A percentile compares a stretch with the other conserved stretches of the same genome.
Evolutionary conservation across 1,139 yeast species (phyloP).

Genomic region (Hansenula sp.): DNA sequence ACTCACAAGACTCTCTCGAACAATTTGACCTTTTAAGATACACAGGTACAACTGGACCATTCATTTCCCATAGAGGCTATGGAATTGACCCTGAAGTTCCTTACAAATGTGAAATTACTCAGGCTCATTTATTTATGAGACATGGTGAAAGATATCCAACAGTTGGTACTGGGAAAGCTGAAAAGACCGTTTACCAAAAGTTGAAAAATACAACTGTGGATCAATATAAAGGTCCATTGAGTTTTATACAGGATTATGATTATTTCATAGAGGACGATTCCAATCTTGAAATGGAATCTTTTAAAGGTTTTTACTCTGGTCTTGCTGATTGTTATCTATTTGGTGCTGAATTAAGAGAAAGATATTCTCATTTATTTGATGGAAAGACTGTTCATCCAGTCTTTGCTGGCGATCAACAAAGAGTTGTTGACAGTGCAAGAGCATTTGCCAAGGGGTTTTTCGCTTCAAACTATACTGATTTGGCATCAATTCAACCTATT

Average conservation of each 20-base stretch:
- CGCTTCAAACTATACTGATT: conserved; percentile 30
- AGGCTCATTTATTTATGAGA: conserved; percentile 59
- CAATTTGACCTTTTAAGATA: conserved; percentile 28
- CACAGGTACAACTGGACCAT: conserved; percentile 43
- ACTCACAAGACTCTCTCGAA: conserved; percentile 27
- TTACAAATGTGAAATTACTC: conserved; percentile 49
- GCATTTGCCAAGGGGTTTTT: conserved; percentile 38
- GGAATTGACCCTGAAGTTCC: conserved; percentile 44
- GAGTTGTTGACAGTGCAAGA: conserved; percentile 35
- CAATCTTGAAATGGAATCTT: conserved; percentile 24
- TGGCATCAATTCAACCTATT: conserved; percentile 31
- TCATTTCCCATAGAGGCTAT: conserved; percentile 33
- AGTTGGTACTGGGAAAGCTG: conserved; percentile 24
- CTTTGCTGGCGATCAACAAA: conserved; percentile 34
- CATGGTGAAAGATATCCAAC: conserved; percentile 76
- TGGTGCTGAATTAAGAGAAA: conserved; percentile 29
- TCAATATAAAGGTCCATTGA: conserved; percentile 28
- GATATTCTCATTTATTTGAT: conserved; percentile 34
- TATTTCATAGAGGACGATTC: conserved; percentile 24
- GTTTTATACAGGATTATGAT: conserved; percentile 33
- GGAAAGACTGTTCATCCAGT: conserved; percentile 29
- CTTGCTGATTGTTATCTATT: conserved; percentile 14
- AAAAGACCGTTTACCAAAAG: conserved; percentile 18
- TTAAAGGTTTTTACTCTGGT: conserved; percentile 32
- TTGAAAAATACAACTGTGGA: conserved; percentile 23